Percentiles rank a stretch among this genome's conserved stretches.
Conservation (phyloP, 257 asterid genomes). For the Solanum boliviense region DNA sequence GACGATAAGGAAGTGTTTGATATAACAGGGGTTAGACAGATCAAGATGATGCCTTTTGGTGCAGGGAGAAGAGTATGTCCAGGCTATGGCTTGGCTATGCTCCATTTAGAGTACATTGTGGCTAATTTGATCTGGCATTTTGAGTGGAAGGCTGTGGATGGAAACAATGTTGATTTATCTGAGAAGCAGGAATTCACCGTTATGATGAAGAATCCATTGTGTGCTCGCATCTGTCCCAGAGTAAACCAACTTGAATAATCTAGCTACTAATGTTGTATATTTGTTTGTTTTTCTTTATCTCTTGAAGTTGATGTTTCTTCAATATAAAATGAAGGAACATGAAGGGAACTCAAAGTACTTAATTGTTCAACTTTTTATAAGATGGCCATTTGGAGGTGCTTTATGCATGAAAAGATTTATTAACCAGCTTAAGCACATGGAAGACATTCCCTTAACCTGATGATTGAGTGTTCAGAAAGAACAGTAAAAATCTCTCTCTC, state of each 20-base stretch:
- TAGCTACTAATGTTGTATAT: not conserved
- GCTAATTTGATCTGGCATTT: conserved; percentile 21
- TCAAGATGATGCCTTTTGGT: conserved; percentile 29
- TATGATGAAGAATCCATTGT: conserved; percentile 12
- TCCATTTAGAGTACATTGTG: conserved; percentile 14
- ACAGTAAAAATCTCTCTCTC: not conserved
- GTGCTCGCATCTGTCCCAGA: conserved; percentile 11
- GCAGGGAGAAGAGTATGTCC: conserved; percentile 25
- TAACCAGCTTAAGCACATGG: conserved; percentile 1
- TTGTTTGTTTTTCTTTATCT: not conserved
- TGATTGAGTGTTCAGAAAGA: not conserved
- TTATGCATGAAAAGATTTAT: not conserved
- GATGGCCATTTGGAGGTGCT: not conserved
- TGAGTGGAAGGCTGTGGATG: conserved; percentile 7
- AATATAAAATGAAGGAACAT: not conserved
- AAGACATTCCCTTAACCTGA: not conserved
- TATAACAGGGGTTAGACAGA: conserved; percentile 10
- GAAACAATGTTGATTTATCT: conserved; percentile 7
- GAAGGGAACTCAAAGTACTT: not conserved
- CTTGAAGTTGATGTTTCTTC: not conserved
- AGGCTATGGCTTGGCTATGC: conserved; percentile 3
- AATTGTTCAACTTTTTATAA: not conserved
- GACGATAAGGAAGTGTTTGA: not conserved
- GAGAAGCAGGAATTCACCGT: conserved; percentile 13
- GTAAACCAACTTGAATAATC: not conserved